Conservation (phyloP, 257 asterid species). For the Solanum chmielewskii region DNA sequence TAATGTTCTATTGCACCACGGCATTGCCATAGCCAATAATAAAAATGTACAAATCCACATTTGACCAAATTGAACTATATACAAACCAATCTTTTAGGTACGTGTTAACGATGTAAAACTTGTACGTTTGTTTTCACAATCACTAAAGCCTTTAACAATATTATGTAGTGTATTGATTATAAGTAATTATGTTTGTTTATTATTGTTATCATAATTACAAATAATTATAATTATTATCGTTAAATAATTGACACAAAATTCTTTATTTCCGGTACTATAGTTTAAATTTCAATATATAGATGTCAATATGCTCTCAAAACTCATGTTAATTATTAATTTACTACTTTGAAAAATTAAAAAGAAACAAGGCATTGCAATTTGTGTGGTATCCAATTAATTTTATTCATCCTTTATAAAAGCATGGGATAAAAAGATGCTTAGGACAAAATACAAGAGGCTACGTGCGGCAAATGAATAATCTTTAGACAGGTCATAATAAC, state of each 20-base stretch:
- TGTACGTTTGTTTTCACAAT: fast-evolving
- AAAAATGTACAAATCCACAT: background rate
- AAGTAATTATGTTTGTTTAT: no score
- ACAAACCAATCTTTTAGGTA: background rate
- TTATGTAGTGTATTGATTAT: background rate
- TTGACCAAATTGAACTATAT: background rate
- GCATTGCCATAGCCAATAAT: background rate
- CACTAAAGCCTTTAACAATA: fast-evolving
- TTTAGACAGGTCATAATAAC: background rate
- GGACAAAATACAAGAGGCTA: no score
- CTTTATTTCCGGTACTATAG: fast-evolving
- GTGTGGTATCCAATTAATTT: no score
- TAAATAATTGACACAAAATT: fast-evolving
- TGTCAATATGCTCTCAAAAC: background rate
- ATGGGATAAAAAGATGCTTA: no score
- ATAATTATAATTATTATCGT: no score
- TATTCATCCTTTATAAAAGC: no score
- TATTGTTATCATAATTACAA: no score
- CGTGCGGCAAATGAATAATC: background rate
- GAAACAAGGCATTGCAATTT: background rate
- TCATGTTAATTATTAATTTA: background rate
- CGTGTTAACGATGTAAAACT: background rate
- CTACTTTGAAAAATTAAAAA: fast-evolving
- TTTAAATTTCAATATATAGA: fast-evolving
- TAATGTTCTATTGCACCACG: background rate